Evolutionary conservation across 805 yeast species (phyloP), one percentile per base, ranked within the genome.

Genomic region (Metschnikowia corniflorae): DNA sequence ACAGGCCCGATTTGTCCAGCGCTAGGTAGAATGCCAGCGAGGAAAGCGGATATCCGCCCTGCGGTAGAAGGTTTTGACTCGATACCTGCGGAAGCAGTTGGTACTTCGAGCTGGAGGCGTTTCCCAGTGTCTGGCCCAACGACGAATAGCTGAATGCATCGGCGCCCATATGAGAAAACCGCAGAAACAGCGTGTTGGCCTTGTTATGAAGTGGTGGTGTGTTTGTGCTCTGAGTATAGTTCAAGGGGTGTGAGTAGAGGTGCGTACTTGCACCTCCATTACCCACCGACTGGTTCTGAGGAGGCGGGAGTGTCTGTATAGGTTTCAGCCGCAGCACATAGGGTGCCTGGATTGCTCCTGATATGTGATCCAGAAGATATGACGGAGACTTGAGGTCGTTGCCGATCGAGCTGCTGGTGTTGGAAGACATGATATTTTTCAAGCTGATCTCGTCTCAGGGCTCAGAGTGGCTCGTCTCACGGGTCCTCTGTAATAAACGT

Each of bases 221-320:
- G 18, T 10, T 25, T 8, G 31, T 9, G 13, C 19, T 9, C 9
- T 24, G 22, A 10, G 32, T 23, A 30, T 32, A 37, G 16, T 13
- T 27, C 18, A 32, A 16, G 7, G 33, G 37, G 22, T 30, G 35
- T 13, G 23, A 16, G 24, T 36, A 36, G 16, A 31, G 8, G 7
- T 16, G 35, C 15, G 40, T 20, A 4, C 29, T 16, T 15, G 35
- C 16, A 9, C 30, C 12, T 7, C 22, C 34, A 16, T 13, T 25
- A 7, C 19, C 29, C 21, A 22, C 7, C n/a, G 31, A 14, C 23
- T 26, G 28, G 15, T 23, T 23, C 16, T 32, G 36, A 6, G 41
- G 41, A 6, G 37, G 41, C 16, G 41, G 41, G 19, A 37, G 41
- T n/a, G 41, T 32, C 41, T 25, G 41, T 13, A 32, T 23, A 6